Evolutionary conservation across 2,329 filamentous ascomycete genomes (phyloP).

Genomic region (Hymenoscyphus fraxineus): DNA sequence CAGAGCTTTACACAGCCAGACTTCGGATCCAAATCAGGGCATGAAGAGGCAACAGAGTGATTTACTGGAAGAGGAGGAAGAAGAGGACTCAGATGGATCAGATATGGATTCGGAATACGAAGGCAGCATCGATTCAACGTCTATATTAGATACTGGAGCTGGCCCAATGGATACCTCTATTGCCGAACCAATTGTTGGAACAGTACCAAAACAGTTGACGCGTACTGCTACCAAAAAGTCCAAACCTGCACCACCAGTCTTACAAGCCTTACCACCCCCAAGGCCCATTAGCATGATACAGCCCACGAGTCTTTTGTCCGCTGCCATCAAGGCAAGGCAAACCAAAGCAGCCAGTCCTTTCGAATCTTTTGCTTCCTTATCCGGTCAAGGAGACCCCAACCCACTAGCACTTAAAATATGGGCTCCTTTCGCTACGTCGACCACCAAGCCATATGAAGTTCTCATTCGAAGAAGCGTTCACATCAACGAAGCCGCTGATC

Average conservation of each 20-base stretch:
- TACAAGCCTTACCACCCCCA: slow-evolving; percentile 67
- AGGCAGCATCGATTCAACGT: slow-evolving; percentile 66
- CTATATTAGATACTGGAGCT: slow-evolving; percentile 63
- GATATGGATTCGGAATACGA: slow-evolving; percentile 63
- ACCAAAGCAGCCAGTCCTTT: slow-evolving; percentile 67
- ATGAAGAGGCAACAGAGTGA: slow-evolving; percentile 37
- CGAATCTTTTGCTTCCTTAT: slow-evolving; percentile 71
- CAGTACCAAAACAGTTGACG: slow-evolving; percentile 56
- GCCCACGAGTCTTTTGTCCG: slow-evolving; percentile 67
- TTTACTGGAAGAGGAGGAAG: slow-evolving; percentile 47
- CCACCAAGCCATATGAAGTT: slow-evolving; percentile 65
- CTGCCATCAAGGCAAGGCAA: slow-evolving; percentile 68
- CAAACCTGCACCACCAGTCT: slow-evolving; percentile 51
- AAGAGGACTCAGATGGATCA: slow-evolving; percentile 58
- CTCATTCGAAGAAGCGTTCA: slow-evolving; percentile 67
- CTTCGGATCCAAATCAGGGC: slow-evolving; percentile 45
- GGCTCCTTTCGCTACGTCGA: slow-evolving; percentile 63
- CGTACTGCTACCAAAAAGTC: slow-evolving; percentile 63
- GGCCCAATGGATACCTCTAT: slow-evolving; percentile 53
- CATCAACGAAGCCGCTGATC: slow-evolving; percentile 58
- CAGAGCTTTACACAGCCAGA: slow-evolving; percentile 51
- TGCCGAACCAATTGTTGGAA: slow-evolving; percentile 58
- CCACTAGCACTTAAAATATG: slow-evolving; percentile 76
- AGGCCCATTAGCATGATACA: slow-evolving; percentile 64
- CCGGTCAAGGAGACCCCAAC: slow-evolving; percentile 73